Conservation (phyloP, 2,329 filamentous ascomycete species). For the Botrytis fabae region DNA sequence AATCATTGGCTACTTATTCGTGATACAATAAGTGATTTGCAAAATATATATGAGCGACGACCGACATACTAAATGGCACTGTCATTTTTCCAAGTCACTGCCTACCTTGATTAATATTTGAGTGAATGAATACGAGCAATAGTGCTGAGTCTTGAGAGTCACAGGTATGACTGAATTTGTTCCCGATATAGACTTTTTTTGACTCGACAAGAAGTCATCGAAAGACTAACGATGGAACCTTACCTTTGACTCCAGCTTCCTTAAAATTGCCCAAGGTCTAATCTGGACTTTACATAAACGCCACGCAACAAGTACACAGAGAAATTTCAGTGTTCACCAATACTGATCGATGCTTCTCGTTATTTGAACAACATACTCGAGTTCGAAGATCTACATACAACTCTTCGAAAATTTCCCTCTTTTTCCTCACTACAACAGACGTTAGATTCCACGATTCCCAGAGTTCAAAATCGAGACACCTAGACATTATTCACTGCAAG, state of each 20-base stretch:
- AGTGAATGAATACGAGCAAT: not conserved
- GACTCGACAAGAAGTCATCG: not conserved
- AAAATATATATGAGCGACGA: not conserved
- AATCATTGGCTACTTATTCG: not conserved
- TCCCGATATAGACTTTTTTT: not conserved
- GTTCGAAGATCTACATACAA: not conserved
- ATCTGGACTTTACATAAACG: not conserved
- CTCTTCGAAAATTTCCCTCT: not conserved
- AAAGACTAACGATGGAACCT: not conserved
- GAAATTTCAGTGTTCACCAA: not conserved
- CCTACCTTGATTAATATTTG: not conserved
- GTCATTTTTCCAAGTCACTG: not conserved
- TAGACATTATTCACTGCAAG: not conserved
- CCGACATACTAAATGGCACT: too few species aligned
- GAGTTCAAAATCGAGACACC: not conserved
- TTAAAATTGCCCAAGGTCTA: not conserved
- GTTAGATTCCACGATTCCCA: not conserved
- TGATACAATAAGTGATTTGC: too few species aligned
- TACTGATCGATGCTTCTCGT: not conserved
- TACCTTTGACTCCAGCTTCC: not conserved
- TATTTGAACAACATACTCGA: not conserved
- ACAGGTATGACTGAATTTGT: not conserved
- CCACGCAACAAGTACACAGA: not conserved
- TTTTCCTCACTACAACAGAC: not conserved
- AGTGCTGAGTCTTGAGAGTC: not conserved